Base-by-base conservation (phyloP, 106 monocot genomes). In the Dactylorhiza incarnata region DNA sequence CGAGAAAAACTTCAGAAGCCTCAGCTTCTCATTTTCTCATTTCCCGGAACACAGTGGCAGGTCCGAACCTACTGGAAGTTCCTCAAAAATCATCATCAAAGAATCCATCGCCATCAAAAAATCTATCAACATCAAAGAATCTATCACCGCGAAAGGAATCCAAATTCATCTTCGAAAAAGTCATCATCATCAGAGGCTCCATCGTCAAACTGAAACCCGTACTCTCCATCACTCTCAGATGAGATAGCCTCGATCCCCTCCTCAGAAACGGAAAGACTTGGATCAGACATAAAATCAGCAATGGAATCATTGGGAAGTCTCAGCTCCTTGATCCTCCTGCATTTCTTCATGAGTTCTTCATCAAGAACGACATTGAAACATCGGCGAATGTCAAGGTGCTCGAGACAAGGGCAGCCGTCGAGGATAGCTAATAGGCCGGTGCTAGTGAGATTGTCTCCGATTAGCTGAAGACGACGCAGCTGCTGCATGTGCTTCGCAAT, bases 401-500 rank as follows among this genome's bases (percentile, higher is more conserved):
- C 84, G 5, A 90, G 84, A 51, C 76, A 48, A 6, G 66, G 79
- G 49, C 90, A 90, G 10, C 52, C 74, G 50, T 87, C 80, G 15
- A 90, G 77, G 54, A 90, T 80, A 55, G 84, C 78, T 20, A 26
- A 9, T 2, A 90, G 48, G 8, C 82, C 90, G 44, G 54, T 48
- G 67, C 83, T 78, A 26, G 71, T 78, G 12, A 90, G 70, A 48
- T 7, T 70, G 75, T 79, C 78, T 51, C 76, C 83, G 22, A 80
- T 26, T 16, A 87, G 75, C 72, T 85, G 85, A n/a, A 88, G 81
- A n/a, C 77, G 54, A 29, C 72, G 80, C 19, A 88, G 73, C 55
- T 78, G 43, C 43, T 52, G 83, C 89, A 89, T 86, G 47, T 52
- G 59, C 20, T 83, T 89, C 7, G 83, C 86, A 48, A 89, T 81